Evolutionary conservation across 352 stramenopile species (phyloP), one percentile per base, ranked within the genome.

Genomic region (Globisporangium uncinulatum): DNA sequence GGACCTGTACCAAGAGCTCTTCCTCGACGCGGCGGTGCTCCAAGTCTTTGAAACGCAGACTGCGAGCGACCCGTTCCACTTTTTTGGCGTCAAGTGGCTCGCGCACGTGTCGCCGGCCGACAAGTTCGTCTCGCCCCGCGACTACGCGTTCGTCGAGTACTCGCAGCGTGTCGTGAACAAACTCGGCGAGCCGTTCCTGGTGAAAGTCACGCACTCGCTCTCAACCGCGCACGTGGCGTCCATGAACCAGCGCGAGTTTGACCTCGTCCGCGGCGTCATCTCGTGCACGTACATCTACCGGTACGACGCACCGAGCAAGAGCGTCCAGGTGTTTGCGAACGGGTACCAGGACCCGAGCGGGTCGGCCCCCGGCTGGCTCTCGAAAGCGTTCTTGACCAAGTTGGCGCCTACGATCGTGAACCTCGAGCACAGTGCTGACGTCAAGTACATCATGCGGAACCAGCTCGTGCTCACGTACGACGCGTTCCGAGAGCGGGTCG

Each of bases 401-500:
- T 68, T 81, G 36, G 70, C 70, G 11, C 72, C 72, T 1, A 78
- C 68, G 42, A 67, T 81, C 49, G 69, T 78, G 5, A 70, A 67
- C 52, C 61, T 81, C 13, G 69, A 74, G 49, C 67, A 70, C 65
- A 72, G 70, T 24, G 72, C 70, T 14, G 72, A 82, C 21, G 72
- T 83, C 58, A 81, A 81, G 57, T 78, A 78, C 56, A 81, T 78
- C 49, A 81, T 76, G 70, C 70, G 65, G 3, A 49, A 76, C 41
- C 49, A 61, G 10, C 50, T 81, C 14, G 71, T 81, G 39, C 57
- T 79, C n/a, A 57, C 61, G 31, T 67, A 58, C 31, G 67, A 74
- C 32, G 56, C 58, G 43, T 74, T 82, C 50, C 59, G 74, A 19
- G 65, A 70, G 29, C 60, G 61, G 6, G 67, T 73, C 13, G 66